Conservation (phyloP, 176 grass and related monocot species). For the Neostapfia colusana region DNA sequence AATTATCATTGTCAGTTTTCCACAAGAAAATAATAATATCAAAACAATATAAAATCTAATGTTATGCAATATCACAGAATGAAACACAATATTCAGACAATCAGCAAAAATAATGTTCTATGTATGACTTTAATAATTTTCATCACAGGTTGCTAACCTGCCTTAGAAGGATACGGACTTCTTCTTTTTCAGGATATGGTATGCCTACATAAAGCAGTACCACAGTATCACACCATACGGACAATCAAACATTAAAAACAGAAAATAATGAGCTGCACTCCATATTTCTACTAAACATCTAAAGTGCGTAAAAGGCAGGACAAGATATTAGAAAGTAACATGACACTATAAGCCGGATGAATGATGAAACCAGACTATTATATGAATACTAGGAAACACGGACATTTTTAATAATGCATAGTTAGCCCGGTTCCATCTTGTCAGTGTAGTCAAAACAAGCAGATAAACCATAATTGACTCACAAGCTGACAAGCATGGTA, state of each 20-base stretch:
- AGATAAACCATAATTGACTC: slow-evolving; percentile 24
- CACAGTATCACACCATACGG: slow-evolving; percentile 48
- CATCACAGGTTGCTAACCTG: slow-evolving; percentile 65
- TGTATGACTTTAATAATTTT: slow-evolving; percentile 28
- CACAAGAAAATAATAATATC: slow-evolving; percentile 37
- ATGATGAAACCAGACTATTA: slow-evolving; percentile 22
- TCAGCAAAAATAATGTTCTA: slow-evolving; percentile 15
- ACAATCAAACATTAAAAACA: slow-evolving; percentile 39
- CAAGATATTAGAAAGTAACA: slow-evolving; percentile 21
- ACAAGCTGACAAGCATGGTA: slow-evolving; percentile 3
- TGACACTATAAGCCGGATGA: slow-evolving; percentile 14
- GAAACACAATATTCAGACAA: slow-evolving; percentile 27
- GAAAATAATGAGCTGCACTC: slow-evolving; percentile 31
- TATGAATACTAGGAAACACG: slow-evolving; percentile 9
- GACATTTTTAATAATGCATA: neutral
- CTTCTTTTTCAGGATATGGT: slow-evolving; percentile 96
- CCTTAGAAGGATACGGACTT: slow-evolving; percentile 84
- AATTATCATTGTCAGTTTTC: slow-evolving; percentile 26
- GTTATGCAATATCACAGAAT: slow-evolving; percentile 23
- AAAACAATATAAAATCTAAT: slow-evolving; percentile 13
- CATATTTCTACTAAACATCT: slow-evolving; percentile 19
- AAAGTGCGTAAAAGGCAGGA: slow-evolving; percentile 1
- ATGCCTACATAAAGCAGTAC: slow-evolving; percentile 75
- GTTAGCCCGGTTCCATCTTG: neutral
- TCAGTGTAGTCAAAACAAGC: slow-evolving; percentile 16